Evolutionary conservation across 192 early-diverging fungal species (phyloP).

Genomic region (Linnemannia elongata): DNA sequence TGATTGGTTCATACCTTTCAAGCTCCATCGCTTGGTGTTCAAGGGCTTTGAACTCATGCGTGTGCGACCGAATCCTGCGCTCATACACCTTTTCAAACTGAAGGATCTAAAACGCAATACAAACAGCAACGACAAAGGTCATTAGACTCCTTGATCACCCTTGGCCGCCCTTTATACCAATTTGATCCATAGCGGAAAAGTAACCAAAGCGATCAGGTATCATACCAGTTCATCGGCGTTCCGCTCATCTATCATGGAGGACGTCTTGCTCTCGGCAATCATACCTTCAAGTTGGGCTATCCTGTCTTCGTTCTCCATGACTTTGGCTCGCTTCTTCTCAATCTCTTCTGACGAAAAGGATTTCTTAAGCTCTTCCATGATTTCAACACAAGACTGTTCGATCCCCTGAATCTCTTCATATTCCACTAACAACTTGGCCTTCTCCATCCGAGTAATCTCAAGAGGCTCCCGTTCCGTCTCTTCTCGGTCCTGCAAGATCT

Average conservation of each 20-base stretch:
- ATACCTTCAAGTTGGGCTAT: background rate
- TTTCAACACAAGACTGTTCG: background rate
- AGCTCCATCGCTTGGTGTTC: constrained; percentile 1
- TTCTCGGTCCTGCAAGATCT: constrained; percentile 13
- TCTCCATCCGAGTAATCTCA: background rate
- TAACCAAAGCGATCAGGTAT: background rate
- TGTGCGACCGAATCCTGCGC: constrained; percentile 6
- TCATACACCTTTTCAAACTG: constrained; percentile 23
- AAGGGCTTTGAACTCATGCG: constrained; percentile 12
- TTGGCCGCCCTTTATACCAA: background rate
- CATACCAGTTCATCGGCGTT: constrained; percentile 35
- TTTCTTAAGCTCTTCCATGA: background rate
- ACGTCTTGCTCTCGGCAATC: constrained; percentile 4
- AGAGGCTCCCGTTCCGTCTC: constrained; percentile 22
- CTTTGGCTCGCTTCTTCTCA: background rate
- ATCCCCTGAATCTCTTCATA: constrained; percentile 1
- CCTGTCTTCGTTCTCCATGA: background rate
- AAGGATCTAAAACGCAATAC: background rate
- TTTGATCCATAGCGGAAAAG: background rate
- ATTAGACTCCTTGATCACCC: background rate
- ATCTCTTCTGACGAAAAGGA: background rate
- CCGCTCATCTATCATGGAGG: constrained; percentile 12
- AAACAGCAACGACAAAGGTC: background rate
- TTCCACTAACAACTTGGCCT: background rate
- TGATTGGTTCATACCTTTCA: constrained; percentile 23